Percentiles rank a stretch among this genome's conserved stretches.
These are phyloP conservation scores for Triangularia setosa DNA, from an alignment of 2,329 filamentous ascomycete species.

Conservation along the genomic window DNA sequence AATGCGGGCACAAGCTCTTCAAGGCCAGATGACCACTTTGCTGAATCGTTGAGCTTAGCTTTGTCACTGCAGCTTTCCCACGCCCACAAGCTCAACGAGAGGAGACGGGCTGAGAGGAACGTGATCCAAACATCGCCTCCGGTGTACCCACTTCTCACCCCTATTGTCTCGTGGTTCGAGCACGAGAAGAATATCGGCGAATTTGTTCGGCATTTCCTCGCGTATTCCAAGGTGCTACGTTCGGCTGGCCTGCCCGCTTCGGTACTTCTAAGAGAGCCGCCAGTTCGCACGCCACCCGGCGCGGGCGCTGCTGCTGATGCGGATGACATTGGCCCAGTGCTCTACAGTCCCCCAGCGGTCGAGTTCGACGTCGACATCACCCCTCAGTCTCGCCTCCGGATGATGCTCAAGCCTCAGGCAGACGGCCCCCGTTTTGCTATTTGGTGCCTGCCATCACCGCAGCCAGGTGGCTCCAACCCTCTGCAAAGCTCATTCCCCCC, in stretches of 20 bases:
- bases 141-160: conserved; percentile 48
- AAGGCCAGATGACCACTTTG: conserved; percentile 45
- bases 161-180: conserved; percentile 47
- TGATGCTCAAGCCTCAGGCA: conserved; percentile 41
- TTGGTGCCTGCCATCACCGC: conserved; percentile 15
- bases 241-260: conserved; percentile 42
- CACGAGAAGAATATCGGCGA: conserved; percentile 40
- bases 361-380: conserved; percentile 45
- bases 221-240: conserved; percentile 42
- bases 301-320: conserved; percentile 42
- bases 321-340: conserved; percentile 32
- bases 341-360: conserved; percentile 41
- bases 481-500: conserved; percentile 17
- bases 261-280: conserved; percentile 41
- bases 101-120: conserved; percentile 59
- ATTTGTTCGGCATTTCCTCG: conserved; percentile 41
- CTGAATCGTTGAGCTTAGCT: conserved; percentile 62
- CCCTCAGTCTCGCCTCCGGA: conserved; percentile 38
- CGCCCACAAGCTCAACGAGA: conserved; percentile 72
- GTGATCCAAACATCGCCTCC: conserved; percentile 37
- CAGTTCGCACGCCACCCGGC: conserved; percentile 25
- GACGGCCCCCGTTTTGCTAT: conserved; percentile 20
- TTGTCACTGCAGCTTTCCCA: conserved; percentile 75
- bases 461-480: conserved; percentile 10
- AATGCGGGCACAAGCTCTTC: conserved; percentile 30